phyloP scores from a whole-genome alignment of 2,329 filamentous ascomycete genomes.

The Fusarium zealandicum region DNA sequence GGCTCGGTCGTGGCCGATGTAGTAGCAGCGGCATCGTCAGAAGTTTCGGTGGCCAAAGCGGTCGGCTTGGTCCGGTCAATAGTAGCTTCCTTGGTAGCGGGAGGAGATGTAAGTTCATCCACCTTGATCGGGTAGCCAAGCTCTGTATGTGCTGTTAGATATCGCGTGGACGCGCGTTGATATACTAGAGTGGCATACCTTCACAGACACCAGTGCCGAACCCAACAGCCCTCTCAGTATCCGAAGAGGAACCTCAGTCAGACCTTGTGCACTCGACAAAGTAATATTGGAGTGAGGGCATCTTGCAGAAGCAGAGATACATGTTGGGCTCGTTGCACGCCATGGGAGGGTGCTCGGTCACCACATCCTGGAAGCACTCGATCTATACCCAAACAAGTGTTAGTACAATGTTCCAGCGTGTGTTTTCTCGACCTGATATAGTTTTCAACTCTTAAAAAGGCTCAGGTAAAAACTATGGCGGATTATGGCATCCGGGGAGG shows the following conservation, averaged over 20 bases:
- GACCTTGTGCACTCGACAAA: slow-evolving; percentile 34
- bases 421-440: neutral
- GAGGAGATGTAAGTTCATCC: too few species aligned
- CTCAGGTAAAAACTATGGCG: neutral
- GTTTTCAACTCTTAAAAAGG: neutral
- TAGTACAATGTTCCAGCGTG: too few species aligned
- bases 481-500: neutral
- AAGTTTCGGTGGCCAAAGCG: too few species aligned
- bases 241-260: slow-evolving; percentile 13
- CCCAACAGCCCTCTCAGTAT: slow-evolving; percentile 19
- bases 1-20: too few species aligned
- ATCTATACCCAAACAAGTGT: neutral
- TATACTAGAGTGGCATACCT: too few species aligned
- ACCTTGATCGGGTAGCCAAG: too few species aligned
- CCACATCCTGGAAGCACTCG: slow-evolving; percentile 35
- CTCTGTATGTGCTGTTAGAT: too few species aligned
- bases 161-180: too few species aligned
- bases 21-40: too few species aligned
- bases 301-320: slow-evolving; percentile 42
- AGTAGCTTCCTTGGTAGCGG: too few species aligned
- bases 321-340: slow-evolving; percentile 38
- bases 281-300: slow-evolving; percentile 31
- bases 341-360: slow-evolving; percentile 39
- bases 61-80: too few species aligned
- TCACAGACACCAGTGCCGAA: slow-evolving; percentile 41